Conservation (phyloP, 306 rosid species). For the Oxytropis ochrocephala region DNA sequence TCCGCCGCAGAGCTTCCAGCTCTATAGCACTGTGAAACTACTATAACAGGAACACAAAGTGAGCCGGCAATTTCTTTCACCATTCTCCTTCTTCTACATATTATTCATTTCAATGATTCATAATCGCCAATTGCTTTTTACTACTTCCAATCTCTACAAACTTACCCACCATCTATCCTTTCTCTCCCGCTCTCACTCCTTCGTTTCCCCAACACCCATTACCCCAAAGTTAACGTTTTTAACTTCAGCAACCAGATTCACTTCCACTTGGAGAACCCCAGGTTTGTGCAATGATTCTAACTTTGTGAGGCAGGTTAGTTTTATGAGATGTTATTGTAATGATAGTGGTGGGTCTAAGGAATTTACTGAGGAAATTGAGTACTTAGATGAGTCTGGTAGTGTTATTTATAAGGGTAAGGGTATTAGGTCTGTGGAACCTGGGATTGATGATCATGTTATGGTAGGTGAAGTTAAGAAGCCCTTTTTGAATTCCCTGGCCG, state of each 20-base stretch:
- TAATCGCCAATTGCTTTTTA: slow-evolving; percentile 29
- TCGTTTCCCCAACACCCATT: slow-evolving; percentile 18
- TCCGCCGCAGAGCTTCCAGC: no score
- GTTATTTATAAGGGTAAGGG: slow-evolving; percentile 81
- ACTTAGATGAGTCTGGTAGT: slow-evolving; percentile 80
- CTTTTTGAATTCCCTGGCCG: slow-evolving; percentile 64
- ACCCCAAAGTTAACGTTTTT: slow-evolving; percentile 29
- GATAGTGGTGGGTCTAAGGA: slow-evolving; percentile 35
- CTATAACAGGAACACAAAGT: neutral
- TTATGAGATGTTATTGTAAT: slow-evolving; percentile 39
- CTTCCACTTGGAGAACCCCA: slow-evolving; percentile 7
- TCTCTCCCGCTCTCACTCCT: slow-evolving; percentile 7
- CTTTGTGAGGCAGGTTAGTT: slow-evolving; percentile 13
- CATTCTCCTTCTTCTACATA: neutral
- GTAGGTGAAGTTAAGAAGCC: slow-evolving; percentile 75
- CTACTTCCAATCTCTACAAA: slow-evolving; percentile 15
- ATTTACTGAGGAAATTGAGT: slow-evolving; percentile 89
- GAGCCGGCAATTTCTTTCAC: neutral
- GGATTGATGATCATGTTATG: slow-evolving; percentile 89
- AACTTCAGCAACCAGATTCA: slow-evolving; percentile 20
- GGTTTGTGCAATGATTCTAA: slow-evolving; percentile 2
- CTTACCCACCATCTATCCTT: slow-evolving; percentile 22
- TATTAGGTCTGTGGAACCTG: slow-evolving; percentile 72
- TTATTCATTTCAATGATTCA: slow-evolving; percentile 37
- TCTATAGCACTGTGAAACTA: neutral